A percentile compares a stretch with the other conserved stretches of the same genome.
Conservation (phyloP, 768 basidiomycete genomes). For the Tephrocybe sp. region DNA sequence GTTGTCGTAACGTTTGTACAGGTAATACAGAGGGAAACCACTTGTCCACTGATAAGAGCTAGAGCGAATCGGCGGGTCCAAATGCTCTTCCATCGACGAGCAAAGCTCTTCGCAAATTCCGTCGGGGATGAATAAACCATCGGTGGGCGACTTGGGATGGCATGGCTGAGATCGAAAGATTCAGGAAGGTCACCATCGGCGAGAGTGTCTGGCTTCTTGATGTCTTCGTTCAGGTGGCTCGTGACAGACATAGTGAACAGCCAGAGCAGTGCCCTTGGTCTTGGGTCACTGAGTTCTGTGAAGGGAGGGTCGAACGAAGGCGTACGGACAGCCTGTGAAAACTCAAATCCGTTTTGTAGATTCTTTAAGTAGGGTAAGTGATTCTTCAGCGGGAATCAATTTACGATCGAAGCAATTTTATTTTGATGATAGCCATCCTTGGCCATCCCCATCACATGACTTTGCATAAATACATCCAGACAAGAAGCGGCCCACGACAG, state of each 20-base stretch:
- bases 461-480: not conserved
- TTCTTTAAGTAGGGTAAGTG: no score
- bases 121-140: slow-evolving; percentile 63
- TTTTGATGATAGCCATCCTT: not conserved
- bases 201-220: slow-evolving; percentile 16
- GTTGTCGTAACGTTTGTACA: slow-evolving; percentile 88
- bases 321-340: no score
- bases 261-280: not conserved
- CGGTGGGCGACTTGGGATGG: slow-evolving; percentile 44
- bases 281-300: not conserved
- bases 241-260: slow-evolving; percentile 10
- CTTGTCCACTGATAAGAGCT: slow-evolving; percentile 73
- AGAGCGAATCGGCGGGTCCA: slow-evolving; percentile 78
- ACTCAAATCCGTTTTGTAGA: no score
- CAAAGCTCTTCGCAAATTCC: slow-evolving; percentile 55
- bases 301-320: not conserved
- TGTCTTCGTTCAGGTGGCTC: slow-evolving; percentile 4
- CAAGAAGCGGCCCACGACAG: no score
- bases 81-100: slow-evolving; percentile 64
- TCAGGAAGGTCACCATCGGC: slow-evolving; percentile 11
- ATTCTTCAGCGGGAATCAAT: slow-evolving; percentile 3
- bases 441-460: not conserved
- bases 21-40: slow-evolving; percentile 86
- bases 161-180: slow-evolving; percentile 7
- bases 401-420: slow-evolving; percentile 7